Evolutionary conservation across 164 flowering plant genomes (phyloP), one percentile per base, ranked within the genome.

Genomic region (Sedum album): DNA sequence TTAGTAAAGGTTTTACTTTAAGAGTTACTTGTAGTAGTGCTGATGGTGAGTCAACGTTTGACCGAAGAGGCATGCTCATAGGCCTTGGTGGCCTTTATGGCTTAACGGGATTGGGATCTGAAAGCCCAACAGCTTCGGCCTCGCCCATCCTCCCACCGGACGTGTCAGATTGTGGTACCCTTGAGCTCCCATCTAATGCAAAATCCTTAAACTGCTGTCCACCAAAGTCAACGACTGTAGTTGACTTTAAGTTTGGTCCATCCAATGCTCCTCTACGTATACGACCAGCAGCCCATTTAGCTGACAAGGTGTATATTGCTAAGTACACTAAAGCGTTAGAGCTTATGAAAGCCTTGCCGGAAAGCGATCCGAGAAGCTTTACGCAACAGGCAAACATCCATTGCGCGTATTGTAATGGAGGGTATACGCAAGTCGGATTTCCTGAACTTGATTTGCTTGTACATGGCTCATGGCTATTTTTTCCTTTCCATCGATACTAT

Each of bases 401-500:
- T 31, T 87, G 93, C 70, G 88, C 93, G 30, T 87, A 87, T 39
- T 88, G 90, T 46, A 70, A 84, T 48, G 83, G 84, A 0, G 82
- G 82, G n/a, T 81, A 84, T n/a, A 66, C 78, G 13, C 85, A 82
- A 62, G 67, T 77, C 0, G 85, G 79, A 4, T 79, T 77, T 46
- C 81, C 88, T 1, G 51, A 76, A 4, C 66, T 84, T 4, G 83
- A 85, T 1, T 60, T 86, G 6, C 84, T 84, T 70, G 80, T 88
- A 13, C 93, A 87, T 76, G 69, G 73, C 33, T 84, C 81, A 0
- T 85, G 93, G 93, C 82, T 82, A 0, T 88, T 88, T 72, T 84
- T 82, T 39, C 93, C 93, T 0, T 88, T 75, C 66, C 93, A 84
- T 39, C 72, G 90, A 5, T 77, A 38, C 42, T 86, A 86, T 55